phyloP scores from a whole-genome alignment of 2,329 filamentous ascomycete genomes.

The Aspergillus sojae region DNA sequence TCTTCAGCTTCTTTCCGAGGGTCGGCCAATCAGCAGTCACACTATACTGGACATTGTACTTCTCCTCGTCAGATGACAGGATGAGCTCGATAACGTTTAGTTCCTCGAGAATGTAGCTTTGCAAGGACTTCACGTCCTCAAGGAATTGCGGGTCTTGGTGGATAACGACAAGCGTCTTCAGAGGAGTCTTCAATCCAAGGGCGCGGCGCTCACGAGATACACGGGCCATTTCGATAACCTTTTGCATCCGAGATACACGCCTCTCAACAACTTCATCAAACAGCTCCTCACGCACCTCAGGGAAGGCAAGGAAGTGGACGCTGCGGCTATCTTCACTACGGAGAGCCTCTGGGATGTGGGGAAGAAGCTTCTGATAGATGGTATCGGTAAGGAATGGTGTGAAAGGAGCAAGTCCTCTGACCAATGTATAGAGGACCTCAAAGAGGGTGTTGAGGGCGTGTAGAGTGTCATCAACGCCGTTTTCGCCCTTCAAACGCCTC shows the following conservation, averaged over 20 bases:
- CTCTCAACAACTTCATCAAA: conserved; percentile 87
- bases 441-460: conserved; percentile 94
- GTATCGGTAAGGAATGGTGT: conserved; percentile 94
- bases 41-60: conserved; percentile 90
- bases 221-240: conserved; percentile 87
- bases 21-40: conserved; percentile 91
- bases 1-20: conserved; percentile 95
- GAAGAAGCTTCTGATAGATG: conserved; percentile 83
- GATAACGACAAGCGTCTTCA: conserved; percentile 87
- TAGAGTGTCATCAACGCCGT: conserved; percentile 80
- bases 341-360: conserved; percentile 75
- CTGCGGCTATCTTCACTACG: conserved; percentile 74
- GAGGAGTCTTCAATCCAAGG: conserved; percentile 84
- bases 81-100: conserved; percentile 86
- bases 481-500: conserved; percentile 85
- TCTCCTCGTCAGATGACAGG: conserved; percentile 81
- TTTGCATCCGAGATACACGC: conserved; percentile 87
- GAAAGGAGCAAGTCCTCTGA: conserved; percentile 87
- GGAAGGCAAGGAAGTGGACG: conserved; percentile 91
- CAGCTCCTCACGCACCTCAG: conserved; percentile 82
- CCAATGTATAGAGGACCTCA: conserved; percentile 87
- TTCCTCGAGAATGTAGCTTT: conserved; percentile 89
- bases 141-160: conserved; percentile 82
- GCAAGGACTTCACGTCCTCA: conserved; percentile 80
- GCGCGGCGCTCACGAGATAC: conserved; percentile 82